Base-by-base conservation (phyloP, 1,284 basidiomycete genomes). In the Malassezia equina region DNA sequence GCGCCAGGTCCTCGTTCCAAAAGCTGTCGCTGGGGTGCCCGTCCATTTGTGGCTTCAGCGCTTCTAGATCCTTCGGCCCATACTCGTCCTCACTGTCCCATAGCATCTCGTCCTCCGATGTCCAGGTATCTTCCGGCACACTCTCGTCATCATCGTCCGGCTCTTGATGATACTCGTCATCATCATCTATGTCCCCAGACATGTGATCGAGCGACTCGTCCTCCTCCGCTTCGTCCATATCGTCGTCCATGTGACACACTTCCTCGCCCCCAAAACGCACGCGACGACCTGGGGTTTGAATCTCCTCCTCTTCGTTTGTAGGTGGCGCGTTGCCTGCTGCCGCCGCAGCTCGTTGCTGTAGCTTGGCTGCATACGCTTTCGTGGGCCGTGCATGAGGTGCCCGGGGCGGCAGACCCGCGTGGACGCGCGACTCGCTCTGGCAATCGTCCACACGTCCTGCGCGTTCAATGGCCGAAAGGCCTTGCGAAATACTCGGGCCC, bases 331-430 rank as follows among this genome's bases (percentile, higher is more conserved):
- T 4, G 17, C 15, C n/a, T 13, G 15, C 28, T 7, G 32, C 25
- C 2, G 6, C 27, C 19, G 25, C 24, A 19, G 55, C 52, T 19
- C 53, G 45, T 19, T 51, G 57, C 48, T 42, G 59, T 41, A 73
- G 61, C 46, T 65, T 66, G 33, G 64, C 64, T 0, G 65, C 66
- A 47, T 61, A 73, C 25, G 70, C 69, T 47, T 73, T 73, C n/a
- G 64, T 62, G 13, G 70, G 70, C 13, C 70, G 44, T 6, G 70
- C 70, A 43, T 73, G 70, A 3, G 70, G 70, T 1, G 69, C 61
- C 4, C 58, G 62, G 2, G 69, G 64, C 7, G 61, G 58, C n/a
- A 71, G 59, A 2, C 68, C 69, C 50, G 62, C 54, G 21, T 51
- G 47, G 36, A 53, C 46, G 12, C 66, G 52, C 13, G 58, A 49